Percentiles rank a stretch among this genome's conserved stretches.
Conservation (phyloP, 2,329 filamentous ascomycete species). For the Pseudogymnoascus sp. region DNA sequence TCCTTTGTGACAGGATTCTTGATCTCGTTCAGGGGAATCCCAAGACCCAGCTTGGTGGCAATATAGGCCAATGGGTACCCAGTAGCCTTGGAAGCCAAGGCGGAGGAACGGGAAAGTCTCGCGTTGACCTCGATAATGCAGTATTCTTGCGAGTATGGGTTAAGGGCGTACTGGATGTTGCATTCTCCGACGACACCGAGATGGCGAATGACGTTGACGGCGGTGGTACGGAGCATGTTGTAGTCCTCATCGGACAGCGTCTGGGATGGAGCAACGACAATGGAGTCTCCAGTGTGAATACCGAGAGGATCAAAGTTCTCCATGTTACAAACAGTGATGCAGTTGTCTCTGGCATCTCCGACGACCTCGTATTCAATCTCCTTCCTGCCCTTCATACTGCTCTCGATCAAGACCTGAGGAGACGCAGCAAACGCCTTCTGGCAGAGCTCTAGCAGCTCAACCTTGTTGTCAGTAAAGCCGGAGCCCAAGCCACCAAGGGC, state of each 20-base stretch:
- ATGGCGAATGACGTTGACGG: conserved; percentile 94
- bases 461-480: conserved; percentile 85
- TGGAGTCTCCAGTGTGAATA: conserved; percentile 96
- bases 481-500: conserved; percentile 90
- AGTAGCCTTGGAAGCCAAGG: conserved; percentile 91
- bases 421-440: conserved; percentile 91
- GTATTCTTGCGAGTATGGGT: conserved; percentile 91
- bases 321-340: conserved; percentile 99
- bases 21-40: conserved; percentile 92
- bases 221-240: conserved; percentile 96
- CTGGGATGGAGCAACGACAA: conserved; percentile 94
- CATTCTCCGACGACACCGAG: conserved; percentile 96
- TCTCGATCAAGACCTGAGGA: conserved; percentile 92
- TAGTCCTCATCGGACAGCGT: conserved; percentile 97
- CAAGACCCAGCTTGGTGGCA: conserved; percentile 89
- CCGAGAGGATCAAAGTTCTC: conserved; percentile 98
- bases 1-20: conserved; percentile 92
- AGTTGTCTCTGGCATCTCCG: conserved; percentile 91
- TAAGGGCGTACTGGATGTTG: conserved; percentile 97
- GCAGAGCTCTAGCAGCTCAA: conserved; percentile 77
- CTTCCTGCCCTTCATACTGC: conserved; percentile 99
- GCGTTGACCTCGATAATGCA: conserved; percentile 99
- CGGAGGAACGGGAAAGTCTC: conserved; percentile 88
- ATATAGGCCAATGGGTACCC: conserved; percentile 95
- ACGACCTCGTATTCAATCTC: conserved; percentile 99